Evolutionary conservation across 2,329 filamentous ascomycete species (phyloP).

Genomic region (Ceratocystis diversiconidia): DNA sequence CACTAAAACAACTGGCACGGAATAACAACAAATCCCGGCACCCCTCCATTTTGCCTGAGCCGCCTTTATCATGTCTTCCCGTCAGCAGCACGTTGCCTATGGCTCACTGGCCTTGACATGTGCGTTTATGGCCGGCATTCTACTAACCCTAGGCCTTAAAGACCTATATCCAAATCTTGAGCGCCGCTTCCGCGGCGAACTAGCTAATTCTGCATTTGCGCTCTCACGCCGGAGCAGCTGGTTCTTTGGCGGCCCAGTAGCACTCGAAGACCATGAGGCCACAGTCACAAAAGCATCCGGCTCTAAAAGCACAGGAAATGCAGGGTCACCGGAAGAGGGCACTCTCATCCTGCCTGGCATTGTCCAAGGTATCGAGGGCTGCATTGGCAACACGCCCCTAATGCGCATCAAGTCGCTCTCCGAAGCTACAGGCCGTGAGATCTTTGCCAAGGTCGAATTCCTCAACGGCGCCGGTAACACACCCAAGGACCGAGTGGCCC

Average conservation of each 20-base stretch:
- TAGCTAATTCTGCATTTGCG: slow-evolving; percentile 17
- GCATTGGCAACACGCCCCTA: slow-evolving; percentile 86
- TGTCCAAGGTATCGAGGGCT: slow-evolving; percentile 70
- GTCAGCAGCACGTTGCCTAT: slow-evolving; percentile 48
- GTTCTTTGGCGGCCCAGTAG: slow-evolving; percentile 35
- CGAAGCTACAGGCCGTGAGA: slow-evolving; percentile 71
- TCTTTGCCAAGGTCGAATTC: slow-evolving; percentile 90
- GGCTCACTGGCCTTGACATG: slow-evolving; percentile 51
- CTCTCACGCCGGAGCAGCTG: slow-evolving; percentile 28
- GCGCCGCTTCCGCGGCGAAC: slow-evolving; percentile 38
- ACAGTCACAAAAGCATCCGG: background rate
- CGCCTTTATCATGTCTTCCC: slow-evolving; percentile 39
- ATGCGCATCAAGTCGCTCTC: slow-evolving; percentile 76
- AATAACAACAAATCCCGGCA: background rate
- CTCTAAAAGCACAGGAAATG: slow-evolving; percentile 21
- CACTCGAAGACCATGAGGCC: slow-evolving; percentile 19
- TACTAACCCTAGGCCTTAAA: slow-evolving; percentile 64
- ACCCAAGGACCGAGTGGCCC: slow-evolving; percentile 87
- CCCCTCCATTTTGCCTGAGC: background rate
- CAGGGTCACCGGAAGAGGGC: slow-evolving; percentile 23
- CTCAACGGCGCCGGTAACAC: slow-evolving; percentile 88
- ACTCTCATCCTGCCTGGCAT: slow-evolving; percentile 25
- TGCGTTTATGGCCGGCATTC: slow-evolving; percentile 64
- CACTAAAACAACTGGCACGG: background rate
- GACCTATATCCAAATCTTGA: slow-evolving; percentile 67